Conservation (phyloP, 139 green algal genomes). For the Bryopsis sp. region DNA sequence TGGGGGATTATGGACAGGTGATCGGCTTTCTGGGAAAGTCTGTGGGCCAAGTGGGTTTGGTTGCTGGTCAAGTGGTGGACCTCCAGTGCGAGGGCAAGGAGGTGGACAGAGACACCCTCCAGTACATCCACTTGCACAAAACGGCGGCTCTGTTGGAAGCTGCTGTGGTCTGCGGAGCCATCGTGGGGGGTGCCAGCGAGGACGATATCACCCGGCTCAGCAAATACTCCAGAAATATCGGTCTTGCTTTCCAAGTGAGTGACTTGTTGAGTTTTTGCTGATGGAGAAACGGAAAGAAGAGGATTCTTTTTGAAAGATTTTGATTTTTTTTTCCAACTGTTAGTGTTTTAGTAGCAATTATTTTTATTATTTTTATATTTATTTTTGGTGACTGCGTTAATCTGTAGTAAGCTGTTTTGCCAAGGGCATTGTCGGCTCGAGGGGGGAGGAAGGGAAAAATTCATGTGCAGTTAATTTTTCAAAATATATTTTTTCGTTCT, state of each 20-base stretch:
- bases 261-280: not conserved
- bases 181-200: constrained; percentile 73
- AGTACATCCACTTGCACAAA: constrained; percentile 99
- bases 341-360: no score
- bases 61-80: constrained; percentile 95
- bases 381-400: no score
- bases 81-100: constrained; percentile 79
- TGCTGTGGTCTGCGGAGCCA: constrained; percentile 82
- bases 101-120: constrained; percentile 81
- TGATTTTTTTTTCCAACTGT: no score
- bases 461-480: no score
- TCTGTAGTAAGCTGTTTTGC: no score
- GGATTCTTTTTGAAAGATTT: no score
- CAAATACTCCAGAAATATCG: constrained; percentile 88
- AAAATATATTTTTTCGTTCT: no score
- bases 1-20: constrained; percentile 32
- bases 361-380: no score
- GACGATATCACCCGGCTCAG: constrained; percentile 79
- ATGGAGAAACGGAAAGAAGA: no score
- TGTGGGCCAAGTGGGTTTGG: constrained; percentile 82
- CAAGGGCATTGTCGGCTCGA: no score
- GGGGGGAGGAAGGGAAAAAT: no score
- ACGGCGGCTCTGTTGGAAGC: constrained; percentile 95
- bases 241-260: constrained; percentile 93
- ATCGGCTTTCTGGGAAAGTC: constrained; percentile 78